These are phyloP conservation scores for Wallacemonas sp. DNA, from an alignment of 208 protist species.

Conservation along the genomic window DNA sequence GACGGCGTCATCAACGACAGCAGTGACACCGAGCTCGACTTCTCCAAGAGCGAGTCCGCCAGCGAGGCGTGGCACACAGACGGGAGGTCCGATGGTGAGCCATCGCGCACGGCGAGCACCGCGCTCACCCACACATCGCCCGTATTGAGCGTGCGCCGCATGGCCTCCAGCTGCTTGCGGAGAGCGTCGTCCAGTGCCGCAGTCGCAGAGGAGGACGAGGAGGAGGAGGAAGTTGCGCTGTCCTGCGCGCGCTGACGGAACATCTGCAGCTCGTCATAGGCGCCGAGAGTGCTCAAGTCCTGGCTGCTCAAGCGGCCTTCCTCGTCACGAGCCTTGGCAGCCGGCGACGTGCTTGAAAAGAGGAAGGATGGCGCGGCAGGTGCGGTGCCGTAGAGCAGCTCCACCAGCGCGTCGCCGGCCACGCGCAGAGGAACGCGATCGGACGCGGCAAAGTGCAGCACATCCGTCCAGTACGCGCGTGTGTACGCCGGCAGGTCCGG, in stretches of 20 bases:
- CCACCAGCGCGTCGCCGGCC: neutral
- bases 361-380: neutral
- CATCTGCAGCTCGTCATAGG: constrained; percentile 12
- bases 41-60: constrained; percentile 4
- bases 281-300: neutral
- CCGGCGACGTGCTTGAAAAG: neutral
- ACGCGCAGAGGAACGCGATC: constrained; percentile 1
- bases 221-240: neutral
- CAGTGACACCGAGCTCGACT: neutral
- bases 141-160: neutral
- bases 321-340: neutral
- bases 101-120: neutral
- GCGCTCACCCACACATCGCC: constrained; percentile 6
- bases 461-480: neutral
- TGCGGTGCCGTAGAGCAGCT: constrained; percentile 3
- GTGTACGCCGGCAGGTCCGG: neutral
- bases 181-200: neutral
- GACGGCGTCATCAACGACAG: constrained; percentile 4
- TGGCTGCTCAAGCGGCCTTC: neutral
- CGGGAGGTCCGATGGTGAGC: neutral
- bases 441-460: neutral
- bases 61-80: constrained; percentile 8
- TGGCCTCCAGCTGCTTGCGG: neutral
- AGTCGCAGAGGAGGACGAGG: neutral
- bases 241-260: neutral